Base-by-base conservation (phyloP, 345 rosid species). In the Linum usitatissimum region DNA sequence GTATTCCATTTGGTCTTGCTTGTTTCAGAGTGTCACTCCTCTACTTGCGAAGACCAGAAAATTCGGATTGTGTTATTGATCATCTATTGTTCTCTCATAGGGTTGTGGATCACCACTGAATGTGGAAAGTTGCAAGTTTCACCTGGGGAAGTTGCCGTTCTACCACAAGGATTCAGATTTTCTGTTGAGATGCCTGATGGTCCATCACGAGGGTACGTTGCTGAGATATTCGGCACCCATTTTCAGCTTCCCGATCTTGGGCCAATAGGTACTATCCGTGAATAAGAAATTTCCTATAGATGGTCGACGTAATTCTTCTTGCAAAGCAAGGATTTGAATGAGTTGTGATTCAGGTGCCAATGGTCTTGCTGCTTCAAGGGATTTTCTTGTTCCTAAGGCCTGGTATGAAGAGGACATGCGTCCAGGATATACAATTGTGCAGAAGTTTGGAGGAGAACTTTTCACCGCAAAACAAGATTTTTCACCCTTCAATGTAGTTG, bases 191-290 rank as follows among this genome's bases (percentile, higher is more conserved):
- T 87, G 63, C 95, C 84, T 0, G 98, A 92, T 70, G 98, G 97
- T n/a, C 85, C 89, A 21, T 87, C 97, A 3, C 86, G 90, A 34
- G 97, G 98, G 71, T 92, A 92, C 73, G 86, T 85, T 56, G 86
- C 95, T 61, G 98, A 89, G 80, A 74, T 92, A 65, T 92, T 85
- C 57, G 98, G 98, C 20, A 56, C 85, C 70, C 98, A 92, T 81
- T 87, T 87, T 86, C 95, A 92, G 71, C 95, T 92, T 69, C 98
- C 96, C 70, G 98, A 92, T 74, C 94, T 92, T 73, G 98, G 96
- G 60, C 98, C 98, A 8, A 92, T 92, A 79, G 96, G 96, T 92
- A 77, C 59, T 34, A 34, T 34, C 38, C 38, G 8, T 7, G 38
- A 34, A 34, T 34, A 1, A 34, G 38, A 34, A 34, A 34, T 7